Base-by-base conservation (phyloP, 225 moss, liverwort and hornwort genomes). In the Antitrichia curtipendula region DNA sequence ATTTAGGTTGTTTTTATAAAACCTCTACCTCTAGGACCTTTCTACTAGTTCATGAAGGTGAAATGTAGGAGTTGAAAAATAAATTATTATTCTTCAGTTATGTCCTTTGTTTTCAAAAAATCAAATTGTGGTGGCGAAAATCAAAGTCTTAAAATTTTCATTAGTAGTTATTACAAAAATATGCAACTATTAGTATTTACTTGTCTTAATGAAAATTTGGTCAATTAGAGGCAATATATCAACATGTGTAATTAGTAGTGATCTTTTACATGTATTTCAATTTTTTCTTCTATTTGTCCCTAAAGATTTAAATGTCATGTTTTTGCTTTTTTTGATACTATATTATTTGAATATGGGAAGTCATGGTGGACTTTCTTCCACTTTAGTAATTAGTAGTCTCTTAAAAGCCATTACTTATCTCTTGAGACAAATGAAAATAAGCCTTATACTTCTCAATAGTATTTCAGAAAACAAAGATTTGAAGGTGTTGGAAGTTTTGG, bases 71-170 rank as follows among this genome's bases (percentile, higher is more conserved):
- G 10, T 19, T 74, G 32, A 49, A 50, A 20, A 20, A 50, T 50
- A 75, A 50, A 75, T 31, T 50, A 75, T 20, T 50, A 1, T 8
- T 50, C 13, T 20, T 13, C 13, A 31, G 5, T 25, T 15, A 29
- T 29, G 29, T 14, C 6, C 10, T 6, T 29, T 73, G 2, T 50
- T 32, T 75, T 50, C 50, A 75, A 32, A 28, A 47, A 47, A 47
- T 29, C 0, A 29, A 2, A 73, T 29, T 72, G 1, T 43, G 0
- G 2, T 7, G 18, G 5, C 5, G 8, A 31, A 0, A 50, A 50
- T 8, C 2, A 50, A 34, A 52, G 6, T 16, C 15, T 16, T 16
- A 4, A 16, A 27, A 71, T 4, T 34, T 75, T 22, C 8, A 34
- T 22, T 3, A 20, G 1, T 21, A 52, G 1, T 7, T 49, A 31